Percentiles rank a stretch among this genome's conserved stretches.
phyloP scores from a whole-genome alignment of 139 green algal species.

The Parachlorella kessleri region DNA sequence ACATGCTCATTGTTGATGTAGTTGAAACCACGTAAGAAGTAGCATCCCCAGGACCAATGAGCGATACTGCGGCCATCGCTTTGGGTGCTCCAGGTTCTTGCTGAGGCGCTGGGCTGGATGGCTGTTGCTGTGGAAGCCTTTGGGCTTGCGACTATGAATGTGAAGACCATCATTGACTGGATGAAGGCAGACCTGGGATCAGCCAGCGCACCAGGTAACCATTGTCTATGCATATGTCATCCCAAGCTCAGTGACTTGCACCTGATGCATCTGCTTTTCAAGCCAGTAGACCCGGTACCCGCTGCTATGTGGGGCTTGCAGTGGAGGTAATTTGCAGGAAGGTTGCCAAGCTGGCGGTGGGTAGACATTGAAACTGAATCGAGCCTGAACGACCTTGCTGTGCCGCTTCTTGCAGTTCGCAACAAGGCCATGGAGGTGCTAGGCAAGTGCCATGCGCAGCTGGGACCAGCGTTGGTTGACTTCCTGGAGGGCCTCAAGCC shows the following conservation, averaged over 20 bases:
- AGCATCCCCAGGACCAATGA: too few relatives aligned
- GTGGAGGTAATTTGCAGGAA: too few relatives aligned
- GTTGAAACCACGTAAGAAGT: too few relatives aligned
- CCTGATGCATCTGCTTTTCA: too few relatives aligned
- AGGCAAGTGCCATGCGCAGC: constrained; percentile 55
- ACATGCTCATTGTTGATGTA: too few relatives aligned
- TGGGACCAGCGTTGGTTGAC: constrained; percentile 54
- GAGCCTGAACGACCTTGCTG: too few relatives aligned
- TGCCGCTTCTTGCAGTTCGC: constrained; percentile 57
- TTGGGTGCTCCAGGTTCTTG: constrained; percentile 81
- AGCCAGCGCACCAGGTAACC: constrained; percentile 65
- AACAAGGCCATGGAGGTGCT: constrained; percentile 77
- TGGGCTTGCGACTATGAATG: constrained; percentile 69
- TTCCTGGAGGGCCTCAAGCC: constrained; percentile 89
- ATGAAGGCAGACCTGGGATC: constrained; percentile 79
- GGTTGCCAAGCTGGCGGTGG: too few relatives aligned
- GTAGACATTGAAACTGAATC: background rate
- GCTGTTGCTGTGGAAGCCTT: constrained; percentile 83
- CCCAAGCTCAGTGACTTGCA: too few relatives aligned
- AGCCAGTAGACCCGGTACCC: too few relatives aligned
- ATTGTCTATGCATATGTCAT: too few relatives aligned
- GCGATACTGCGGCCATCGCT: too few relatives aligned
- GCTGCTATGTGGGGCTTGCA: too few relatives aligned
- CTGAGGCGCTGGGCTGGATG: constrained; percentile 87
- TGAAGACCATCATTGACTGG: constrained; percentile 76